Evolutionary conservation across 345 rosid genomes (phyloP), one percentile per base, ranked within the genome.

Genomic region (Citrus unshiu): DNA sequence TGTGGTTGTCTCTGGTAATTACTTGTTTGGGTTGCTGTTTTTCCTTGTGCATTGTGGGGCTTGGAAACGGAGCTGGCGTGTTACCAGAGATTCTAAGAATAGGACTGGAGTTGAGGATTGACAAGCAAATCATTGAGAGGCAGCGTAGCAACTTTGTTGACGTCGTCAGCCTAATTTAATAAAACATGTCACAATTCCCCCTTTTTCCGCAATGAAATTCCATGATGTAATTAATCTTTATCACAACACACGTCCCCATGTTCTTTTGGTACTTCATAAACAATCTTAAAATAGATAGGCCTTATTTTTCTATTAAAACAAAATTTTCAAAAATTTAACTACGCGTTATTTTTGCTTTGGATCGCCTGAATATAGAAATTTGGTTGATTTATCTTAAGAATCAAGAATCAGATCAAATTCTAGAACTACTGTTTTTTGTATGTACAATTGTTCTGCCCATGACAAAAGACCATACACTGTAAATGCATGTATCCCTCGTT

Each of bases 41-140:
- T 79, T 81, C 19, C 9, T 67, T 79, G 76, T 79, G 87, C 65
- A 73, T 56, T 72, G 80, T 75, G 82, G 68, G 75, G 66, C 22
- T 72, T 79, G 73, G 77, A 65, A 81, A 77, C 68, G 82, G 86
- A 79, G 83, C 79, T 83, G 86, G 74, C 83, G 77, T 30, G 51
- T 69, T 64, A 49, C 78, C 24, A 64, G 27, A 35, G 64, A 76
- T 82, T 77, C 90, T 83, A 87, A 85, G 76, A 83, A 85, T 87
- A 87, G 90, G 68, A 69, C 62, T 58, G 18, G 13, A 56, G 24
- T 35, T 27, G 76, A 72, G 18, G 57, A 66, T 24, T 43, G 27
- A 12, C n/a, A 58, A 19, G 63, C 9, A 43, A 34, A 72, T 30
- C 57, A 56, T 9, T 24, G 57, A 29, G 75, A 43, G 27, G 54